Conservation (phyloP, 352 stramenopile species). For the Phytophthora syringae region DNA sequence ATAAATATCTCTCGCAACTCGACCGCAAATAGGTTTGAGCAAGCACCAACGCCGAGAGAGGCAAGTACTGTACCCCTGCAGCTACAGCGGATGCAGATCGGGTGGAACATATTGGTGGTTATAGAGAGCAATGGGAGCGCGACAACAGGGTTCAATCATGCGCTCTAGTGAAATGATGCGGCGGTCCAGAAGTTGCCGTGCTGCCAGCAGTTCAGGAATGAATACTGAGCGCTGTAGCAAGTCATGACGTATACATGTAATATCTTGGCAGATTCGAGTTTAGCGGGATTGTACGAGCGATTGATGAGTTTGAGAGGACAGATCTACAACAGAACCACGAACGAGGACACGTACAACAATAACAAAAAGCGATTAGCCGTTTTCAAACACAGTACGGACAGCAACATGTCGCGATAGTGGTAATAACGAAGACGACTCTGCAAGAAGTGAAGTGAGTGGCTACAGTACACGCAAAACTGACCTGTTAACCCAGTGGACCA, state of each 20-base stretch:
- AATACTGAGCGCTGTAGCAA: background rate
- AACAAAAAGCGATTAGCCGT: too few relatives aligned
- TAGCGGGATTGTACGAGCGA: conserved; percentile 5
- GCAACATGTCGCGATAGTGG: too few relatives aligned
- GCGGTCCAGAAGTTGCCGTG: conserved; percentile 14
- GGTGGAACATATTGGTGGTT: conserved; percentile 3
- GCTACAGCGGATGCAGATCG: background rate
- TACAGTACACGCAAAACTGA: too few relatives aligned
- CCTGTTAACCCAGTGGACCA: too few relatives aligned
- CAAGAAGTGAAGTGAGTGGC: too few relatives aligned
- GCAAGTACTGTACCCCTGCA: background rate
- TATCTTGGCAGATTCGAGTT: conserved; percentile 13
- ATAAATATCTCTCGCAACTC: conserved; percentile 1
- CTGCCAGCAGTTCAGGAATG: conserved; percentile 12
- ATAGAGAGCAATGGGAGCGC: background rate
- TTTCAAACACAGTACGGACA: background rate
- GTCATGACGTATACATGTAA: background rate
- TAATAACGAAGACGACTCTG: too few relatives aligned
- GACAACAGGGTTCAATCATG: conserved; percentile 15
- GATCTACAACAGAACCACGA: background rate
- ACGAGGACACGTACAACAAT: background rate
- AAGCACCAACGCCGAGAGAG: background rate
- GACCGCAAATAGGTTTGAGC: conserved; percentile 6
- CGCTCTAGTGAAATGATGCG: background rate
- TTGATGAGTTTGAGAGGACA: conserved; percentile 27